Base-by-base conservation (phyloP, 2,329 filamentous ascomycete genomes). In the Scortechinia acanthostroma region DNA sequence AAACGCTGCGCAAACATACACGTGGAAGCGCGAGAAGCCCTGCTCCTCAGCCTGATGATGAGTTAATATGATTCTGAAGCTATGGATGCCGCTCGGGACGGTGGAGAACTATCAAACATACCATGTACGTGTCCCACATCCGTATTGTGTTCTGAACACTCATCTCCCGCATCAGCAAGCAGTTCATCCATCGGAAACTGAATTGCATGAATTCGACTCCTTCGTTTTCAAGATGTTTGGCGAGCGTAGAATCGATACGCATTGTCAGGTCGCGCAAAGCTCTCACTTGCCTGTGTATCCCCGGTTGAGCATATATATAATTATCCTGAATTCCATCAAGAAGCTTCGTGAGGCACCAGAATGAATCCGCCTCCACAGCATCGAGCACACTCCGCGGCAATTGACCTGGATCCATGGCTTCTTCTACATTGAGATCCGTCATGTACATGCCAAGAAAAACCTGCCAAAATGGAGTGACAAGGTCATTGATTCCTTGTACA, bases 141-240 rank as follows among this genome's bases (percentile, higher is more conserved):
- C 93, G 77, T 51, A 98, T 95, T 1, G 90, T 96, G 61, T 96
- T 97, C 62, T 84, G 88, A 47, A 98, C 91, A 59, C 87, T 95
- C 52, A 98, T 87, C 67, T 98, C 93, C 51, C 93, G 80, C 93
- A 98, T 98, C 52, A 98, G 73, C 44, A 98, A 77, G 63, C 93
- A 98, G 58, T 98, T 98, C 93, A 98, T 98, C 93, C 93, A 98
- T 46, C 93, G 78, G 62, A 98, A 98, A 64, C 90, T 96, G 66
- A 98, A 98, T 60, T 98, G 93, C 57, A 98, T 98, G 58, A 98
- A 98, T 60, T 98, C 93, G 21, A 98, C 89, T 22, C 90, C 85
- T 63, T 97, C 90, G 20, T 77, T 77, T 59, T 96, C 89, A 33
- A 98, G 73, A 60, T 98, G 93, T 54, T 87, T 93, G 2, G 91